Evolutionary conservation across 208 protist genomes (phyloP).

Genomic region (Trichomonas vaginalis): DNA sequence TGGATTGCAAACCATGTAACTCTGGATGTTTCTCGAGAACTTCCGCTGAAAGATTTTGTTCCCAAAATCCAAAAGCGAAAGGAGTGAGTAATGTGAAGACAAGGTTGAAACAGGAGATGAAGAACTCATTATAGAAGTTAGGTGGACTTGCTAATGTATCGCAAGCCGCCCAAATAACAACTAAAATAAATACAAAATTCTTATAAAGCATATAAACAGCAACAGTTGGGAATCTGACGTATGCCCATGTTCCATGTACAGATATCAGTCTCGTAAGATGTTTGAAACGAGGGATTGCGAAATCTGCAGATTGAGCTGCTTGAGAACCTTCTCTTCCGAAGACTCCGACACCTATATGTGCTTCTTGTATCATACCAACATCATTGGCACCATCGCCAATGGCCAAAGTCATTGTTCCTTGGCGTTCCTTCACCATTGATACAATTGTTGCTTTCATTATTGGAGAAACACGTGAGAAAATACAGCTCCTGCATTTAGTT

Average conservation of each 20-base stretch:
- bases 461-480: neutral
- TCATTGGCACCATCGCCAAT: slow-evolving; percentile 97
- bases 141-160: neutral
- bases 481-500: neutral
- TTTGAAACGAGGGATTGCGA: slow-evolving; percentile 68
- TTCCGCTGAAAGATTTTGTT: neutral
- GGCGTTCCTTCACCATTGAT: slow-evolving; percentile 43
- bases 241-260: slow-evolving; percentile 63
- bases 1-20: neutral
- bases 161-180: neutral
- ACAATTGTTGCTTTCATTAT: slow-evolving; percentile 51
- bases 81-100: neutral
- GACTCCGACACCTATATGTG: slow-evolving; percentile 75
- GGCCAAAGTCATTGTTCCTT: slow-evolving; percentile 47
- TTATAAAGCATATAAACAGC: slow-evolving; percentile 25
- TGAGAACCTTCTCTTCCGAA: slow-evolving; percentile 82
- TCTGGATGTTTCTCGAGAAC: neutral
- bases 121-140: neutral
- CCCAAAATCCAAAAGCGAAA: neutral
- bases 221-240: slow-evolving; percentile 28
- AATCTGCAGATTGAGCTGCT: slow-evolving; percentile 85
- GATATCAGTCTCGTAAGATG: slow-evolving; percentile 41
- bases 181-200: slow-evolving; percentile 23
- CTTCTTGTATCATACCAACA: slow-evolving; percentile 75
- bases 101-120: neutral